phyloP scores from a whole-genome alignment of 1,139 yeast genomes.

The Entelexis paramagnoliae region DNA sequence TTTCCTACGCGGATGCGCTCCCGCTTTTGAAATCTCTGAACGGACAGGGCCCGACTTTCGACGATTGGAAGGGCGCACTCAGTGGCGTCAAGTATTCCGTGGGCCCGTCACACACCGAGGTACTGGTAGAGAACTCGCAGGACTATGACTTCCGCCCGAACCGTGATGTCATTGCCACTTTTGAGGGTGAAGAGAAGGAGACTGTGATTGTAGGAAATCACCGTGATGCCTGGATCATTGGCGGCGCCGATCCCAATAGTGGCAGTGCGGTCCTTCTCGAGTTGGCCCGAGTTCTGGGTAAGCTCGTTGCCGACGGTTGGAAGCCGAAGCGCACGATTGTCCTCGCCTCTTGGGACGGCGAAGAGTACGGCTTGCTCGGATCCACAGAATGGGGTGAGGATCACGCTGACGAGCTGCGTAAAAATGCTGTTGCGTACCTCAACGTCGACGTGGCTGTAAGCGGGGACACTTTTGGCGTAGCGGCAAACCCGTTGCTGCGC shows the following conservation, averaged over 20 bases:
- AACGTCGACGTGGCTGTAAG: slow-evolving; percentile 53
- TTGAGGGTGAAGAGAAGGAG: slow-evolving; percentile 43
- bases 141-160: slow-evolving; percentile 50
- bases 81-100: slow-evolving; percentile 43
- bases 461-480: slow-evolving; percentile 41
- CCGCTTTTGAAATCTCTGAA: slow-evolving; percentile 47
- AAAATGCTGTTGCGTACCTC: slow-evolving; percentile 47
- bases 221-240: slow-evolving; percentile 64
- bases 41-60: slow-evolving; percentile 41
- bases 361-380: slow-evolving; percentile 57
- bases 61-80: slow-evolving; percentile 43
- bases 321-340: slow-evolving; percentile 50
- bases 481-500: slow-evolving; percentile 42
- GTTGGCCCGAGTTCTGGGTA: slow-evolving; percentile 45
- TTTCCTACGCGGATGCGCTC: slow-evolving; percentile 46
- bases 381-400: slow-evolving; percentile 63
- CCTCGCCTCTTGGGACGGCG: slow-evolving; percentile 64
- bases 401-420: slow-evolving; percentile 36
- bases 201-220: slow-evolving; percentile 57
- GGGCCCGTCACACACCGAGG: slow-evolving; percentile 50
- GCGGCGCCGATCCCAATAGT: slow-evolving; percentile 62
- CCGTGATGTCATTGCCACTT: slow-evolving; percentile 47
- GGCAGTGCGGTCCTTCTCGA: slow-evolving; percentile 54
- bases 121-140: slow-evolving; percentile 47
- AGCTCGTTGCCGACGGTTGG: slow-evolving; percentile 46